Percentiles rank a stretch among this genome's conserved stretches.
Evolutionary conservation across 1,284 basidiomycete genomes (phyloP).

Genomic region (Gomphus bonarii): DNA sequence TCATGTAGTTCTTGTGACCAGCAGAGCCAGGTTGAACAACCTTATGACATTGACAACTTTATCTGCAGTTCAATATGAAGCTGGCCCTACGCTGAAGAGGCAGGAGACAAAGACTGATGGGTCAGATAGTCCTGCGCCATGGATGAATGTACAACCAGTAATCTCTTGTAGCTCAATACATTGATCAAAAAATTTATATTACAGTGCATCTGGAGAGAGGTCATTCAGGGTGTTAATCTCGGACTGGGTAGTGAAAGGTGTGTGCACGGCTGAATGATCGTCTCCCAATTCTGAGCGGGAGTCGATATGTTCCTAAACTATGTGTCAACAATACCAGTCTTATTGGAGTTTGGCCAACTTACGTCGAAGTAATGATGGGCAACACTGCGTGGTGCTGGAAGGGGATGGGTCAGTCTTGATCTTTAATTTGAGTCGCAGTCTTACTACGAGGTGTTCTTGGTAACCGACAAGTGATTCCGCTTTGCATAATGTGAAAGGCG

Average conservation of each 20-base stretch:
- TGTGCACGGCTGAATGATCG: slow-evolving; percentile 49
- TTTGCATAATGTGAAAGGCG: slow-evolving; percentile 85
- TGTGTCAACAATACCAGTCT: slow-evolving; percentile 7
- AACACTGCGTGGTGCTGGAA: slow-evolving; percentile 72
- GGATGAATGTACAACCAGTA: not conserved
- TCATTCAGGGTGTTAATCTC: slow-evolving; percentile 62
- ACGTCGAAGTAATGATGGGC: slow-evolving; percentile 93
- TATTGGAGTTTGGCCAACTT: slow-evolving; percentile 3
- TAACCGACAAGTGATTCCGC: slow-evolving; percentile 72
- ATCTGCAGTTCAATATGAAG: too few species aligned
- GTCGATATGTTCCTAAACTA: slow-evolving; percentile 59
- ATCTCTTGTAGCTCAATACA: not conserved
- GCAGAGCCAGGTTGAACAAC: too few species aligned
- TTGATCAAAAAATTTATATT: slow-evolving; percentile 14
- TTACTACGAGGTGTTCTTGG: slow-evolving; percentile 82
- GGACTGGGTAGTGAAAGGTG: slow-evolving; percentile 41
- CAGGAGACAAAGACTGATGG: too few species aligned
- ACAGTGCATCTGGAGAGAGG: slow-evolving; percentile 69
- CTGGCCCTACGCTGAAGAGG: too few species aligned
- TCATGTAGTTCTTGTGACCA: too few species aligned
- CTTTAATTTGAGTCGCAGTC: slow-evolving; percentile 17
- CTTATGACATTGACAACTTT: too few species aligned
- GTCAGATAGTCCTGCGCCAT: too few species aligned
- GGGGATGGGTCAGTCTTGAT: slow-evolving; percentile 3
- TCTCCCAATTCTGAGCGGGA: slow-evolving; percentile 62